Percentiles rank a stretch among this genome's conserved stretches.
Evolutionary conservation across 1,284 basidiomycete genomes (phyloP).

Genomic region (Ustilago esculenta): DNA sequence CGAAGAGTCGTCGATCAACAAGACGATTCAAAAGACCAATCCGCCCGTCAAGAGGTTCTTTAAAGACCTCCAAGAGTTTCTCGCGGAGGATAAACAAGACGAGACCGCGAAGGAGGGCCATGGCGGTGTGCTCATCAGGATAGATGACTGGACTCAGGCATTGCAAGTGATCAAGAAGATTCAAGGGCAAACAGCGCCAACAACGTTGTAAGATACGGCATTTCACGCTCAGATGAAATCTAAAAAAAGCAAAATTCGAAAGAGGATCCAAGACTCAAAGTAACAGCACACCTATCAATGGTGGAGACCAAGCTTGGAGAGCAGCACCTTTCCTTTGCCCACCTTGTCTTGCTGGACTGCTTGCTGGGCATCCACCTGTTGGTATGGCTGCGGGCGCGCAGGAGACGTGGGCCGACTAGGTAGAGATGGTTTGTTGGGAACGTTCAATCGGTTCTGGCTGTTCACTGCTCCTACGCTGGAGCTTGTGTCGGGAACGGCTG

Average conservation of each 20-base stretch:
- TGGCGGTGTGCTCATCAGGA: conserved; percentile 11
- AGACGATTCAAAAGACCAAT: not conserved
- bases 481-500: not conserved
- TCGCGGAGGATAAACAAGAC: not conserved
- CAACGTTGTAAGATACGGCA: not conserved
- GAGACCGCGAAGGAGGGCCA: not conserved
- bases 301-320: conserved; percentile 38
- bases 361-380: not conserved
- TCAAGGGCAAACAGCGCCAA: not conserved
- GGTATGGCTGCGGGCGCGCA: not conserved
- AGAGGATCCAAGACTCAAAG: not conserved
- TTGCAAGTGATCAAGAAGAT: conserved; percentile 23
- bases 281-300: conserved; percentile 7
- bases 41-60: conserved; percentile 15
- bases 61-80: conserved; percentile 4
- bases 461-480: not conserved
- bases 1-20: conserved; percentile 6
- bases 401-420: conserved; percentile 20
- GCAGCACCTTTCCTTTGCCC: conserved; percentile 37
- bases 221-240: too few relatives aligned
- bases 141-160: conserved; percentile 37
- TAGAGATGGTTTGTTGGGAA: conserved; percentile 8
- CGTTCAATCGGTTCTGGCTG: conserved; percentile 1
- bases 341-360: conserved; percentile 12
- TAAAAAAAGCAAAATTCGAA: too few relatives aligned